Percentiles rank a stretch among this genome's conserved stretches.
These are phyloP conservation scores for Penicillium sp. DNA, from an alignment of 2,329 filamentous ascomycete species.

Conservation along the genomic window DNA sequence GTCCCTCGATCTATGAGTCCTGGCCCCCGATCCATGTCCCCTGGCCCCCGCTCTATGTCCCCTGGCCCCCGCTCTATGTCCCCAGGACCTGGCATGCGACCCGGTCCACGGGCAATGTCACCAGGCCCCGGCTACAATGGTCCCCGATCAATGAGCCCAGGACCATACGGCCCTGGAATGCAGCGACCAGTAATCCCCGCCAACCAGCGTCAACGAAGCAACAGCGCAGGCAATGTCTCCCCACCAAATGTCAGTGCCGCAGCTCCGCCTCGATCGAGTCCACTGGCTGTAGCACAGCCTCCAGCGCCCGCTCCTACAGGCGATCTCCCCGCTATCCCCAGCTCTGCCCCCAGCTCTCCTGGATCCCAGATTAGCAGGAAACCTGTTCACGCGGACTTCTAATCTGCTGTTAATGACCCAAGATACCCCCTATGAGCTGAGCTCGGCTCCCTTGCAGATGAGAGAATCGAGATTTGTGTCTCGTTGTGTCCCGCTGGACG, in stretches of 20 bases:
- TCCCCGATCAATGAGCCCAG: conserved; percentile 42
- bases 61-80: conserved; percentile 6
- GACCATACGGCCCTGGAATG: conserved; percentile 44
- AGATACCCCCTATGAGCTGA: neutral
- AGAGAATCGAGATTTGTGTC: conserved; percentile 7
- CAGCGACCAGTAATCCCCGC: conserved; percentile 42
- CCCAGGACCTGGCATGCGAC: conserved; percentile 38
- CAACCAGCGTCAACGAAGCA: conserved; percentile 43
- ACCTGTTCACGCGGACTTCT: conserved; percentile 52
- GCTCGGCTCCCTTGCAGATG: conserved; percentile 2
- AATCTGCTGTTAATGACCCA: conserved; percentile 12
- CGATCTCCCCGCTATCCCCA: conserved; percentile 45
- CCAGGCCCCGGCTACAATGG: conserved; percentile 36
- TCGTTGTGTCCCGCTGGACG: conserved; percentile 17
- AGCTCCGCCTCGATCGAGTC: conserved; percentile 27
- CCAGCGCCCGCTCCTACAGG: conserved; percentile 37
- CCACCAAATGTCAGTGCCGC: conserved; percentile 20
- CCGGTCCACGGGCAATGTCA: conserved; percentile 23
- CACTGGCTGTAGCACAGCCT: conserved; percentile 22
- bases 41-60: conserved; percentile 34
- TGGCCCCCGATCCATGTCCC: conserved; percentile 27
- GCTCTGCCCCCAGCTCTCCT: conserved; percentile 32
- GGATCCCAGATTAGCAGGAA: conserved; percentile 52
- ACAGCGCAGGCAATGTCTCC: conserved; percentile 42
- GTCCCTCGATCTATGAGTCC: conserved; percentile 40